phyloP scores from a whole-genome alignment of 2,329 filamentous ascomycete species.

The Trichoderma lentiforme region DNA sequence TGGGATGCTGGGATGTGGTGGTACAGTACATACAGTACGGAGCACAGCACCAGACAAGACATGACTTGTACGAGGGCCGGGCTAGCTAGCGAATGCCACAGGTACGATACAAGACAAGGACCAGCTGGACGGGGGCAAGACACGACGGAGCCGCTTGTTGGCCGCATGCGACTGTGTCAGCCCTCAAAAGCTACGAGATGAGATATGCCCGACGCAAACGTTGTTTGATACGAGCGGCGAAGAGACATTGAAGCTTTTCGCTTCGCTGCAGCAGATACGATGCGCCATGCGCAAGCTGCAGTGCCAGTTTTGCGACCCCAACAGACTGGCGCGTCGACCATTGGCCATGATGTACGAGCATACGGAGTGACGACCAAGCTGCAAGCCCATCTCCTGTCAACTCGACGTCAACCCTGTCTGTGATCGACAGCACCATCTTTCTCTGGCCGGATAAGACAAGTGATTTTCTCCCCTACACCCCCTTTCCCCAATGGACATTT shows the following conservation, averaged over 20 bases:
- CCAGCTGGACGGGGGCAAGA: not conserved
- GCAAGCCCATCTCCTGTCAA: not conserved
- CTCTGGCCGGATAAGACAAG: not conserved
- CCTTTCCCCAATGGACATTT: not conserved
- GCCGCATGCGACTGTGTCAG: not conserved
- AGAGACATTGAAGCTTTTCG: not conserved
- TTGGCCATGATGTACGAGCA: not conserved
- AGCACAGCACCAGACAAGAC: not conserved
- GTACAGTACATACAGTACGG: no score
- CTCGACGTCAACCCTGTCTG: not conserved
- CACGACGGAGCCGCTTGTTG: not conserved
- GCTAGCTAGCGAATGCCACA: not conserved
- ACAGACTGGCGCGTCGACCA: not conserved
- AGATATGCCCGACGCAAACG: not conserved
- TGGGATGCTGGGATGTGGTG: not conserved
- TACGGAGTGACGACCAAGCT: not conserved
- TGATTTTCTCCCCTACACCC: not conserved
- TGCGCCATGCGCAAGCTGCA: not conserved
- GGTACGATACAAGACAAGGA: not conserved
- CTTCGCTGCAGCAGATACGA: not conserved
- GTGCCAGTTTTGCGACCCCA: not conserved
- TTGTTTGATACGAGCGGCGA: not conserved
- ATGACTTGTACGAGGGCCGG: not conserved
- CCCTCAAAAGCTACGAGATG: not conserved
- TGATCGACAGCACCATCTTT: slow-evolving; percentile 12